Base-by-base conservation (phyloP, 176 grass and related monocot species). In the Elaeis guineensis region DNA sequence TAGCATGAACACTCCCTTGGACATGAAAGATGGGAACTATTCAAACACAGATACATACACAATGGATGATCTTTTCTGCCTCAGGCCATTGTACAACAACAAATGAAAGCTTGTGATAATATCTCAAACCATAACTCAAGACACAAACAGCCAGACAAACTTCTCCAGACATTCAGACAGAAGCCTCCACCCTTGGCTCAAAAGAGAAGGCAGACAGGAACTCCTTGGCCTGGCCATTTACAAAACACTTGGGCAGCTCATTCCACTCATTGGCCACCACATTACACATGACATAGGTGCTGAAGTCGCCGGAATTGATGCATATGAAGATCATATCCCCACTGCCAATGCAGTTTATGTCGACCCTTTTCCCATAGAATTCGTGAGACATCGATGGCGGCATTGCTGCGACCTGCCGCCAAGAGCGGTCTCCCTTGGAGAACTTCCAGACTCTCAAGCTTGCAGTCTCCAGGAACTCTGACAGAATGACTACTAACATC, bases 191-290 rank as follows among this genome's bases (percentile, higher is more conserved):
- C 69, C 94, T 86, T 17, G 94, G 94, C 67, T 98, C 94, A 52
- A 92, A 98, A 17, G 88, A 80, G 84, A 98, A 78, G 17, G 85
- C 81, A 55, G 88, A 80, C 59, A 89, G 74, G 70, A 89, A 98
- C 67, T 81, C 88, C 69, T 69, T 69, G 73, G 28, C 52, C 66
- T 60, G 67, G 4, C 67, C 78, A 54, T 20, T 64, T 6, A 16
- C 70, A 30, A 4, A 49, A 49, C 70, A 71, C 29, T 19, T 78
- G 0, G 84, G 82, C 22, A 98, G 59, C 71, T 92, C 94, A 21
- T 75, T 55, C 94, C 94, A 98, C 51, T 25, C 52, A 59, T 93
- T 80, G 5, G 6, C 66, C 11, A 11, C 30, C 26, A 92, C 60
- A 49, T 89, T 79, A 66, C 82, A 92, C 76, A 85, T 15, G 72